A percentile compares a stretch with the other conserved stretches of the same genome.
Conservation (phyloP, 768 basidiomycete genomes). For the Pisolithus tinctorius region DNA sequence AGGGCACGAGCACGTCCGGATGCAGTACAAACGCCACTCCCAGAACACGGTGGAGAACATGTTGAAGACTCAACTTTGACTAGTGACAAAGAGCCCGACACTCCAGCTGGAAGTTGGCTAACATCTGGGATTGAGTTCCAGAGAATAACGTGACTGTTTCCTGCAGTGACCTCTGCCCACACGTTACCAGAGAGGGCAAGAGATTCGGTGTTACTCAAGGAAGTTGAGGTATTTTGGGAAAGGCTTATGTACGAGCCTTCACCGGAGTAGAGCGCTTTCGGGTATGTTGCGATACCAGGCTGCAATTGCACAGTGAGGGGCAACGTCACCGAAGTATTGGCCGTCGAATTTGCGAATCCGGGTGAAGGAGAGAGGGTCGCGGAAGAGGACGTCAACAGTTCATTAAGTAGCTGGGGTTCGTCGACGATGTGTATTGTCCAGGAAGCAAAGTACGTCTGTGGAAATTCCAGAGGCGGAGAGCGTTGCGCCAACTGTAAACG, state of each 20-base stretch:
- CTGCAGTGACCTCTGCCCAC: constrained; percentile 58
- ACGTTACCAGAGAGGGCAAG: constrained; percentile 62
- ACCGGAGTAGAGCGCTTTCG: constrained; percentile 58
- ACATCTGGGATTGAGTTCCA: constrained; percentile 80
- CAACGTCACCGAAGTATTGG: constrained; percentile 39
- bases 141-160: constrained; percentile 57
- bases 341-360: constrained; percentile 57
- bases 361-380: constrained; percentile 50
- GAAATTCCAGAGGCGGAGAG: constrained; percentile 50
- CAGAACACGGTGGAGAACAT: constrained; percentile 72
- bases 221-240: constrained; percentile 39
- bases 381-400: constrained; percentile 58
- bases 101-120: constrained; percentile 52
- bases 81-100: constrained; percentile 47
- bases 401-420: constrained; percentile 69
- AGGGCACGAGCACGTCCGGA: constrained; percentile 64
- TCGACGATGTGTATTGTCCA: constrained; percentile 66
- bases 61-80: constrained; percentile 64
- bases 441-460: constrained; percentile 61
- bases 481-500: constrained; percentile 56
- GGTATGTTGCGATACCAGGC: constrained; percentile 63
- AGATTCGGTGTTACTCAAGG: constrained; percentile 46
- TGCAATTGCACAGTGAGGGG: constrained; percentile 63
- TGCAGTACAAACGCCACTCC: constrained; percentile 63
- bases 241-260: constrained; percentile 53